A percentile compares a stretch with the other conserved stretches of the same genome.
These are phyloP conservation scores for Alternaria angustiovoidea DNA, from an alignment of 2,329 filamentous ascomycete genomes.

Conservation along the genomic window DNA sequence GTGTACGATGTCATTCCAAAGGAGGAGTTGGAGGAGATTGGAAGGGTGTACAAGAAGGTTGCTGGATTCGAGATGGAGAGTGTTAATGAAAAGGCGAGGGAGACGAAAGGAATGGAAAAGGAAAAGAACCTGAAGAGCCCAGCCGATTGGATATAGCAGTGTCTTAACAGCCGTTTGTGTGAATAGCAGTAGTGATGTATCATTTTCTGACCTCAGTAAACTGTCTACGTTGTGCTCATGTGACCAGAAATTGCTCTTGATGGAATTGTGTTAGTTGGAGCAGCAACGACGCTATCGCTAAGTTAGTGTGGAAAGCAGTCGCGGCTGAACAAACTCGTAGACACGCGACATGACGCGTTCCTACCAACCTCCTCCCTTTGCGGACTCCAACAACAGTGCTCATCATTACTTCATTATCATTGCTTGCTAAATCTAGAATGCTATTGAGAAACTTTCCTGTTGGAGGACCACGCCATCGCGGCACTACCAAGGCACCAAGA, in stretches of 20 bases:
- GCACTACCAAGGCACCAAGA: conserved; percentile 11
- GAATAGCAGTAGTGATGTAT: neutral
- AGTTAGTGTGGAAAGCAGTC: neutral
- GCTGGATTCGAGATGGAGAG: conserved; percentile 58
- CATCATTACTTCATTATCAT: conserved; percentile 2
- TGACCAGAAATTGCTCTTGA: neutral
- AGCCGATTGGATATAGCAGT: conserved; percentile 28
- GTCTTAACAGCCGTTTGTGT: neutral
- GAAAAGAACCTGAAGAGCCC: conserved; percentile 29
- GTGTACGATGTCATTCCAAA: conserved; percentile 54
- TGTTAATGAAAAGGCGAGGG: conserved; percentile 53
- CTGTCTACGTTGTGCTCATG: neutral
- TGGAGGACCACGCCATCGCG: neutral
- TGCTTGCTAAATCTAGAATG: neutral
- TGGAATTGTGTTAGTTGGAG: neutral
- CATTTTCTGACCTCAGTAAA: neutral
- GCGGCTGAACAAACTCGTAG: neutral
- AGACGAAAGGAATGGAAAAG: conserved; percentile 42
- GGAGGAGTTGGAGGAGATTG: conserved; percentile 53
- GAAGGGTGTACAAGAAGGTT: conserved; percentile 49
- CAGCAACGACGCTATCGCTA: too few relatives aligned
- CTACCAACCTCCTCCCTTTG: neutral
- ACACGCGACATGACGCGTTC: neutral
- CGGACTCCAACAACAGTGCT: neutral
- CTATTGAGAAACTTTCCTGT: neutral